These are phyloP conservation scores for Hanseniaspora vineae DNA, from an alignment of 805 yeast species.

Conservation along the genomic window DNA sequence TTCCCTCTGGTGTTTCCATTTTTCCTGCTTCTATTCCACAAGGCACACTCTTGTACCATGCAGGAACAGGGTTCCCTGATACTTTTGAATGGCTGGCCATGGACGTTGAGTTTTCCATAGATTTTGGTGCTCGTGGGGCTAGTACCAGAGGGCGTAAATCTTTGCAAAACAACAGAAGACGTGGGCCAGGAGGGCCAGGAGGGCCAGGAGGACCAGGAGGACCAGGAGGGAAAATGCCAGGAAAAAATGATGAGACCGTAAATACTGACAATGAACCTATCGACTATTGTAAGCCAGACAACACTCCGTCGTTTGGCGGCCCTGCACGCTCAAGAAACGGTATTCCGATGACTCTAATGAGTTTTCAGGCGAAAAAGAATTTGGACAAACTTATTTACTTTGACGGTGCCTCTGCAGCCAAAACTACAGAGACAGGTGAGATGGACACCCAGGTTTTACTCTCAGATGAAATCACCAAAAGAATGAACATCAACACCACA, in stretches of 20 bases:
- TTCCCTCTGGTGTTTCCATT: constrained; percentile 44
- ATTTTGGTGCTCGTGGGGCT: constrained; percentile 26
- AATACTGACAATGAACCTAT: neutral
- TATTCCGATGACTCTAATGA: constrained; percentile 23
- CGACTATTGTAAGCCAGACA: neutral
- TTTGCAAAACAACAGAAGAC: constrained; percentile 6
- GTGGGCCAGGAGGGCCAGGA: too few relatives aligned
- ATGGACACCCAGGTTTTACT: constrained; percentile 45
- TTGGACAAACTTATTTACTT: constrained; percentile 36
- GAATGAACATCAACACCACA: constrained; percentile 6
- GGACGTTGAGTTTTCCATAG: constrained; percentile 48
- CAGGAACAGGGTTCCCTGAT: constrained; percentile 35
- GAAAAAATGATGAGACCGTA: neutral
- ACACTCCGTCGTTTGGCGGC: neutral
- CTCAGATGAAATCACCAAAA: constrained; percentile 19
- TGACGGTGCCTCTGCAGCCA: constrained; percentile 66
- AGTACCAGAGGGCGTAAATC: constrained; percentile 13
- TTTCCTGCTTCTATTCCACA: constrained; percentile 50
- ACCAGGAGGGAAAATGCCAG: constrained; percentile 1
- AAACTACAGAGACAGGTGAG: constrained; percentile 35
- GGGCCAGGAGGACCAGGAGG: constrained; percentile 1
- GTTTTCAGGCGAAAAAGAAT: constrained; percentile 36
- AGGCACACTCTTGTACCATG: constrained; percentile 46
- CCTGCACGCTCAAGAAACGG: neutral
- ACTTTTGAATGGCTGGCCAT: constrained; percentile 51